These are phyloP conservation scores for Sphagnum contortum DNA, from an alignment of 225 moss, liverwort and hornwort species.

Conservation along the genomic window DNA sequence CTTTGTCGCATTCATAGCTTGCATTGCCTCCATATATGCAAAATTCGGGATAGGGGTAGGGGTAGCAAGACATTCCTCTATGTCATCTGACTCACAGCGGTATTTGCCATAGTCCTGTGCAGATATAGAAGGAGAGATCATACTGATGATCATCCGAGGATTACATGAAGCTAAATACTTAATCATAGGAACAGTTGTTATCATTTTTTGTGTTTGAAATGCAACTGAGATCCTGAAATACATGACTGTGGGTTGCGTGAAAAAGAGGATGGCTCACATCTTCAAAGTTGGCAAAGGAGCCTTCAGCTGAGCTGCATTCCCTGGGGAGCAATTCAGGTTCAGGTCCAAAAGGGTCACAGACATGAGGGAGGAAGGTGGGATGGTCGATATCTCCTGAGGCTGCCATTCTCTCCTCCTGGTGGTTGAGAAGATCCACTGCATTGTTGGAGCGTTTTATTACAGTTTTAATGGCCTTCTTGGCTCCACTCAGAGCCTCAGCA, in stretches of 20 bases:
- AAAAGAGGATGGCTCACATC: constrained; percentile 16
- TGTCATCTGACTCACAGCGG: constrained; percentile 38
- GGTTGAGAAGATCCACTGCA: constrained; percentile 58
- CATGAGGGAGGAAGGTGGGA: constrained; percentile 32
- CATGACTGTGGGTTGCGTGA: too few relatives aligned
- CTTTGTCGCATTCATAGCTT: constrained; percentile 65
- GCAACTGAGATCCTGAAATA: too few relatives aligned
- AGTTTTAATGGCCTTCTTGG: constrained; percentile 60
- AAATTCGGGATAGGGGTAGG: constrained; percentile 60
- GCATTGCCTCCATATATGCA: constrained; percentile 40
- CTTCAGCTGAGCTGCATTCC: constrained; percentile 27
- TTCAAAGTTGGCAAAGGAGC: constrained; percentile 41
- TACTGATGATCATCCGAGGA: too few relatives aligned
- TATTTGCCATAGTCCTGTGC: constrained; percentile 51
- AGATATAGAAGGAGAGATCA: background rate
- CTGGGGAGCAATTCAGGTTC: constrained; percentile 37
- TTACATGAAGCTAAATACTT: too few relatives aligned
- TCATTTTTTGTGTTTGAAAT: too few relatives aligned
- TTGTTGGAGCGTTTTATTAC: constrained; percentile 53
- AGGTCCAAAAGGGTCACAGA: constrained; percentile 73
- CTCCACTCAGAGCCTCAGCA: constrained; percentile 49
- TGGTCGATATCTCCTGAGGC: constrained; percentile 11
- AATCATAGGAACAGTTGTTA: too few relatives aligned
- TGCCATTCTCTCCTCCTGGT: constrained; percentile 38
- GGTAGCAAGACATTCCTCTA: constrained; percentile 44